A percentile compares a stretch with the other conserved stretches of the same genome.
phyloP scores from a whole-genome alignment of 768 basidiomycete genomes.

The Cyclocybe cylindracea region DNA sequence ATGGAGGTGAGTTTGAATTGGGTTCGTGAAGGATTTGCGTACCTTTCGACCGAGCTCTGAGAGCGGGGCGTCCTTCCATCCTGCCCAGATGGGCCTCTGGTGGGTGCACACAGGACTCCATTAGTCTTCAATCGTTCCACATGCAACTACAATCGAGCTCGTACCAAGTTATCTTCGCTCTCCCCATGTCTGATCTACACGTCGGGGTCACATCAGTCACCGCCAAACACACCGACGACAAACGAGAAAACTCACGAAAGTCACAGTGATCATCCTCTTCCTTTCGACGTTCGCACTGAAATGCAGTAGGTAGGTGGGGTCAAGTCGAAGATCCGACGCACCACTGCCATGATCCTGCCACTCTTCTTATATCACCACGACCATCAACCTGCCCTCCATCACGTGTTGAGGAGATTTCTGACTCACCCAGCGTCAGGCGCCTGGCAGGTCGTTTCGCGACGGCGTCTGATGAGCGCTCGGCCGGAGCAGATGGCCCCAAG shows the following conservation, averaged over 20 bases:
- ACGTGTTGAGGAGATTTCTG: no score
- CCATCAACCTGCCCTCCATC: no score
- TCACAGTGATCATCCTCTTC: slow-evolving; percentile 15
- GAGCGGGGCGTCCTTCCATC: slow-evolving; percentile 76
- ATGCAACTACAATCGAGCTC: slow-evolving; percentile 6
- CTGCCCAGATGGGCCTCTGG: slow-evolving; percentile 62
- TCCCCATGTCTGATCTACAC: slow-evolving; percentile 32
- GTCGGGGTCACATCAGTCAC: not conserved
- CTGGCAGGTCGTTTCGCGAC: no score
- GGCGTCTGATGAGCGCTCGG: no score
- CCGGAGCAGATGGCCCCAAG: no score
- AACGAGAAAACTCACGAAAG: slow-evolving; percentile 11
- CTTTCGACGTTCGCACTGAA: no score
- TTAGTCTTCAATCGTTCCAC: not conserved
- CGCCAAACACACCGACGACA: not conserved
- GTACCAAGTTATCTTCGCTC: slow-evolving; percentile 68
- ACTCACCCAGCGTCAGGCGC: no score
- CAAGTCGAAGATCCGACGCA: no score
- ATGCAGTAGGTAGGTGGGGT: no score
- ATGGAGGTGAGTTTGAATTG: not conserved
- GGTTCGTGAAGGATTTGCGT: not conserved
- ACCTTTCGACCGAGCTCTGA: slow-evolving; percentile 60
- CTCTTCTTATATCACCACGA: no score
- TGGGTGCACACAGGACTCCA: not conserved
- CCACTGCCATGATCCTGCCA: no score